These are phyloP conservation scores for Aquilaria yunnanensis DNA, from an alignment of 345 rosid genomes.

Conservation along the genomic window DNA sequence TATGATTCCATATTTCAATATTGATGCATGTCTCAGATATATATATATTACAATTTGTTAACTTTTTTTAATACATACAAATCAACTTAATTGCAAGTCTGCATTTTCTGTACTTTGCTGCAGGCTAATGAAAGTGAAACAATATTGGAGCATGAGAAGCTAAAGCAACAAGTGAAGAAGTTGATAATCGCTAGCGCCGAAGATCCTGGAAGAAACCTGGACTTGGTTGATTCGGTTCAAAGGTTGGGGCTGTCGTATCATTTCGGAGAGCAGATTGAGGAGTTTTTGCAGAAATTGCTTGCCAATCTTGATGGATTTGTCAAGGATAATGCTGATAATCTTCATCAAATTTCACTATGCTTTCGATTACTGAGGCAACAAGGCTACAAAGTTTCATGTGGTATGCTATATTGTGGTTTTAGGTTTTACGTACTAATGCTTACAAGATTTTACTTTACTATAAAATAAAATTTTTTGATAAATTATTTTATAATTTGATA, in stretches of 20 bases:
- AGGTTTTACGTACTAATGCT: background rate
- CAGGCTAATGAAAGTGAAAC: background rate
- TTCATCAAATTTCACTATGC: slow-evolving; percentile 2
- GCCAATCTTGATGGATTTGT: background rate
- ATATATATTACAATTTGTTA: too few relatives aligned
- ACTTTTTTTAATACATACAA: too few relatives aligned
- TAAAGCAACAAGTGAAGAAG: slow-evolving; percentile 16
- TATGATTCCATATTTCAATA: too few relatives aligned
- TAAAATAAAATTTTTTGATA: too few relatives aligned
- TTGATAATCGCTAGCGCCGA: slow-evolving; percentile 3
- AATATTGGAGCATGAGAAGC: slow-evolving; percentile 7
- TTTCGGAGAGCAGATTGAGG: slow-evolving; percentile 35
- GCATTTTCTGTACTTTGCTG: background rate
- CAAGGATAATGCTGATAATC: background rate
- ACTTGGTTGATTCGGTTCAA: slow-evolving; percentile 28
- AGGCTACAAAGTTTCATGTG: background rate
- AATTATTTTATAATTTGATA: too few relatives aligned
- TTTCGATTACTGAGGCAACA: slow-evolving; percentile 11
- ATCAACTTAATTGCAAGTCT: too few relatives aligned
- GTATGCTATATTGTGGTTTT: background rate
- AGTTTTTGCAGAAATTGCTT: slow-evolving; percentile 4
- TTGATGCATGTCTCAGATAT: too few relatives aligned
- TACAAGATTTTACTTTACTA: too few relatives aligned
- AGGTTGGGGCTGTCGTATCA: slow-evolving; percentile 42
- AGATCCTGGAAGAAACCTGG: slow-evolving; percentile 4